phyloP scores from a whole-genome alignment of 306 rosid species.

The Castanospermum australe region DNA sequence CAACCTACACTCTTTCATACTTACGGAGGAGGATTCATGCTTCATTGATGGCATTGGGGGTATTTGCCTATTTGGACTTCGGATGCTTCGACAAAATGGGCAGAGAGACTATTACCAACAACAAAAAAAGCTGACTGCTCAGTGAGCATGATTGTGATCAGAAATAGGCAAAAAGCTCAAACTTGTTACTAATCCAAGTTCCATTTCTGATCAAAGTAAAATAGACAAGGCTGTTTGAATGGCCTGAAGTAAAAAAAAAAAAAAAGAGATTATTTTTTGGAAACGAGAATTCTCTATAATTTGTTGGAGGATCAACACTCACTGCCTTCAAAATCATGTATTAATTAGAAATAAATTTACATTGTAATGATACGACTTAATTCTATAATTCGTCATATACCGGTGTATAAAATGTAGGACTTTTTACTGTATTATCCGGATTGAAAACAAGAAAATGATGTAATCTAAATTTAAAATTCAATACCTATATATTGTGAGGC shows the following conservation, averaged over 20 bases:
- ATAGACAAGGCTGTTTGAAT: background rate
- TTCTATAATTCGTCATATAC: background rate
- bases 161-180: background rate
- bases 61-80: constrained; percentile 32
- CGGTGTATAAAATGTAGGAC: background rate
- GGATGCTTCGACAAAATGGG: constrained; percentile 29
- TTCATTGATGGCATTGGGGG: constrained; percentile 16
- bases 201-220: background rate
- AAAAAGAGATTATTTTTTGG: constrained; percentile 9
- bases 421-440: background rate
- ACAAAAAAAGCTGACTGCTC: no score
- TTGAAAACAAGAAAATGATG: background rate
- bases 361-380: background rate
- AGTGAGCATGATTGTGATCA: background rate
- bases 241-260: background rate
- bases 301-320: background rate
- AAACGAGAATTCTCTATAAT: background rate
- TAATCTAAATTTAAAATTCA: background rate
- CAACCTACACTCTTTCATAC: constrained; percentile 28
- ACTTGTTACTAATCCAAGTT: constrained; percentile 5
- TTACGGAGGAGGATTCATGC: background rate
- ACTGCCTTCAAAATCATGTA: background rate
- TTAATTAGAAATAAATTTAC: background rate
- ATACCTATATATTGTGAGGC: background rate
- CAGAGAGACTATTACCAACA: constrained; percentile 4